Evolutionary conservation across 2,329 filamentous ascomycete genomes (phyloP), one percentile per base, ranked within the genome.

Genomic region (Simplicillium aogashimaense): DNA sequence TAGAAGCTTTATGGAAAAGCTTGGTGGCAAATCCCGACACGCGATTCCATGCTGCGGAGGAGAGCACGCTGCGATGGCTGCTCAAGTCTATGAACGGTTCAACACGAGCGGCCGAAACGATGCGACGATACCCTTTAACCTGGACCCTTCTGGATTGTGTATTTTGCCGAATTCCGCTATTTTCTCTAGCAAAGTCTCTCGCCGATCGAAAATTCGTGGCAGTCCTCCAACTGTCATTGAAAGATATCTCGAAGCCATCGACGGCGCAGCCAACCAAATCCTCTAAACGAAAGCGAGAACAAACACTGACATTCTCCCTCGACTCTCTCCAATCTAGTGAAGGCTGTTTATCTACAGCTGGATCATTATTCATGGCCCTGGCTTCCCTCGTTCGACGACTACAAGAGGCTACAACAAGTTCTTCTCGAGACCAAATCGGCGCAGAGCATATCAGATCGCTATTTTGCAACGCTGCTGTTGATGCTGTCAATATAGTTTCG

Each of bases 181-280:
- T 83, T 35, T 80, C 77, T 10, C 67, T 86, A 17, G 83, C 85
- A 8, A 78, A 79, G 43, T 78, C 83, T 4, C 68, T 94, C 7
- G 78, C 76, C 16, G 80, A 88, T 43, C 70, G 81, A 42, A 72
- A 76, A 35, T 86, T 94, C 39, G 61, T 84, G 29, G 60, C 63
- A 1, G 73, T 86, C 9, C 56, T 94, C 33, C 76, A 81, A 50
- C 73, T 77, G 50, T 76, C 81, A 0, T 60, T 88, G 36, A 69
- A 75, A 36, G 81, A 87, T 17, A 48, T 74, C 30, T 67, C 68
- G 8, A 48, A 15, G 54, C 55, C n/a, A 34, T 38, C 9, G 43
- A 46, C n/a, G 53, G 60, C 32, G 49, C 54, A 12, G 38, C 47
- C 9, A 42, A 51, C 20, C 37, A 50, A 3, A 46, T 41, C 51